Conservation (phyloP, 148 eudicot species). For the Vaccinium corymbosum region DNA sequence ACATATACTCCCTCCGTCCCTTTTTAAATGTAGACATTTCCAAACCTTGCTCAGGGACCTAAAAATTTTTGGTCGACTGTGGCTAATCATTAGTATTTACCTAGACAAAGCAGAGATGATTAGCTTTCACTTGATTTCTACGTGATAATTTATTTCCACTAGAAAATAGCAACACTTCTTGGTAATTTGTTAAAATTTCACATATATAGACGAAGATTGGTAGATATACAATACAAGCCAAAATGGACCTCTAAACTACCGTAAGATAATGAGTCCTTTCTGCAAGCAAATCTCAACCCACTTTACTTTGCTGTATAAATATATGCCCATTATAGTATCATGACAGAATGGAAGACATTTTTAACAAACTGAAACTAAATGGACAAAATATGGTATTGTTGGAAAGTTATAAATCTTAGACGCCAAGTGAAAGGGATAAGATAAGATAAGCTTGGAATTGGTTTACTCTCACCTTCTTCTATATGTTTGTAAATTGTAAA, state of each 20-base stretch:
- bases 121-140: background rate
- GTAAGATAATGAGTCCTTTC: background rate
- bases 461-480: background rate
- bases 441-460: background rate
- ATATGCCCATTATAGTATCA: background rate
- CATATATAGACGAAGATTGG: background rate
- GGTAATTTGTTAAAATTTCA: background rate
- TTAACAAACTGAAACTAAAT: background rate
- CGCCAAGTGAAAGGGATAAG: background rate
- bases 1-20: no score
- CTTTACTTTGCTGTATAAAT: background rate
- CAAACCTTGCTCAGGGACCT: no score
- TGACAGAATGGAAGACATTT: background rate
- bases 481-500: background rate
- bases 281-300: background rate
- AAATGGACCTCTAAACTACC: background rate
- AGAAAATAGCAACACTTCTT: background rate
- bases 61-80: no score
- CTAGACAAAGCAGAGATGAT: background rate
- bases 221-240: background rate
- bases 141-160: background rate
- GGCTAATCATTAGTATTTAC: background rate
- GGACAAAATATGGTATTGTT: background rate
- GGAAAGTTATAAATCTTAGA: background rate
- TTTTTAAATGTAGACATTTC: no score